Percentiles rank a stretch among this genome's conserved stretches.
Evolutionary conservation across 306 rosid species (phyloP).

Genomic region (Inga laurina): DNA sequence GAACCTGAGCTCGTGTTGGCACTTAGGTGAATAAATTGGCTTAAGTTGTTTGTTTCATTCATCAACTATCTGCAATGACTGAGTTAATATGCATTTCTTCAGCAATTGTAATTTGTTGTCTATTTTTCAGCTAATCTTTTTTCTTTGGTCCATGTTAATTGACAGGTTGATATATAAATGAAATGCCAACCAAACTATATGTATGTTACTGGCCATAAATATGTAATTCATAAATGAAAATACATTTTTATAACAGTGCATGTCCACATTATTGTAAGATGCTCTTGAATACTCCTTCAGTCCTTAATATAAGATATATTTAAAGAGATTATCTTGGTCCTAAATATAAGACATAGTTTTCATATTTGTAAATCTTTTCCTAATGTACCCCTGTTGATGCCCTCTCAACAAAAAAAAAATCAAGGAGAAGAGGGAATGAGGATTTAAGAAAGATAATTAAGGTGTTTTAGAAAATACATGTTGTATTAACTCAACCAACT

Average conservation of each 20-base stretch:
- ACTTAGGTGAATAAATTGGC: conserved; percentile 59
- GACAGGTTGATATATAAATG: conserved; percentile 1
- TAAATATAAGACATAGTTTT: too few species aligned
- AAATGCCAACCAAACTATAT: conserved; percentile 8
- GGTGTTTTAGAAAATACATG: too few species aligned
- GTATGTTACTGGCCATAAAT: conserved; percentile 6
- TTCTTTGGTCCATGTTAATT: conserved; percentile 3
- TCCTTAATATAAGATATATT: too few species aligned
- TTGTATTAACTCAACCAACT: too few species aligned
- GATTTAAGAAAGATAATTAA: too few species aligned
- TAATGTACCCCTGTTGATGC: too few species aligned
- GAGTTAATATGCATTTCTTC: neutral
- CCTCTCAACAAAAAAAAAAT: too few species aligned
- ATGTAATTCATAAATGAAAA: conserved; percentile 5
- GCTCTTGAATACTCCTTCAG: neutral
- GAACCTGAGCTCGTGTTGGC: conserved; percentile 92
- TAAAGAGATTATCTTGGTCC: too few species aligned
- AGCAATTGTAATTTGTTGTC: conserved; percentile 14
- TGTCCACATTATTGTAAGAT: neutral
- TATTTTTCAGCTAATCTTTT: conserved; percentile 5
- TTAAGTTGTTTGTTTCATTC: conserved; percentile 32
- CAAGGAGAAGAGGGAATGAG: too few species aligned
- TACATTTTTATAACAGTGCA: neutral
- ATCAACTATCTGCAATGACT: conserved; percentile 6
- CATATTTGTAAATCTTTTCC: too few species aligned